phyloP scores from a whole-genome alignment of 257 asterid genomes.

The Ballota nigra region DNA sequence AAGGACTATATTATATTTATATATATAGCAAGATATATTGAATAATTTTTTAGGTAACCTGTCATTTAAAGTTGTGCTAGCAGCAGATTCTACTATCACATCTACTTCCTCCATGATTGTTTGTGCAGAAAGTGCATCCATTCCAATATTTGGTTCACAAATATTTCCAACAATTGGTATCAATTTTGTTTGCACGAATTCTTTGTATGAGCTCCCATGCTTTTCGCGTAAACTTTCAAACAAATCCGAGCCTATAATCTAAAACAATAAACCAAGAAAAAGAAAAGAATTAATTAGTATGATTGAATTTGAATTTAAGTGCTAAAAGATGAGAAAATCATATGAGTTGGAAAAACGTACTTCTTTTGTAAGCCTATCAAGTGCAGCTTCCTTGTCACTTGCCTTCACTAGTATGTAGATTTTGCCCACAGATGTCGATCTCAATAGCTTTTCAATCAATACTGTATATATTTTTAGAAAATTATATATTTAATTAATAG shows the following conservation, averaged over 20 bases:
- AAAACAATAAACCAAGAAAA: neutral
- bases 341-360: conserved; percentile 10
- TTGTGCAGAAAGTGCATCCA: conserved; percentile 27
- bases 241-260: conserved; percentile 40
- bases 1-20: too few relatives aligned
- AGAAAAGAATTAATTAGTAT: neutral
- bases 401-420: conserved; percentile 45
- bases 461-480: conserved; percentile 31
- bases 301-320: neutral
- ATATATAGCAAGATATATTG: neutral
- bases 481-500: too few relatives aligned
- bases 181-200: conserved; percentile 34
- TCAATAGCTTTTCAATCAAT: conserved; percentile 42
- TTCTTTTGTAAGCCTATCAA: conserved; percentile 35
- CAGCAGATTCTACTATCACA: conserved; percentile 48
- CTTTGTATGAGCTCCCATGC: conserved; percentile 32
- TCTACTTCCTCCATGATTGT: conserved; percentile 36
- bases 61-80: conserved; percentile 46
- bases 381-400: conserved; percentile 38
- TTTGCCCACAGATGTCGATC: conserved; percentile 47
- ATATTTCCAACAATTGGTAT: conserved; percentile 47
- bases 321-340: neutral
- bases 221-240: conserved; percentile 34
- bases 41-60: conserved; percentile 23
- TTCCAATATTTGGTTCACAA: conserved; percentile 44